phyloP scores from a whole-genome alignment of 2,329 filamentous ascomycete species.

The Berkeleyomyces rouxiae region DNA sequence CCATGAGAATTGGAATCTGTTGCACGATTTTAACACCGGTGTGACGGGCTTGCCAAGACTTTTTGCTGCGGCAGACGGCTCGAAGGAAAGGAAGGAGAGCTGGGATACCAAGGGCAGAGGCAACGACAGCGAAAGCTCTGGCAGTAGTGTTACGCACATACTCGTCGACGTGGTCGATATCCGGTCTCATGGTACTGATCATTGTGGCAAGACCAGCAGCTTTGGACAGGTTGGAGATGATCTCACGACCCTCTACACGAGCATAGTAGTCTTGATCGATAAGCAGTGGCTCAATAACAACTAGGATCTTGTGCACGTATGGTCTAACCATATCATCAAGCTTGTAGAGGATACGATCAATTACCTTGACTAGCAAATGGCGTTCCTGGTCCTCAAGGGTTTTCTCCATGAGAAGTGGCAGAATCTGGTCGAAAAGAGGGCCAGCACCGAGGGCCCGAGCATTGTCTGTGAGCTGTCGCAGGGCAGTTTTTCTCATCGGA shows the following conservation, averaged over 20 bases:
- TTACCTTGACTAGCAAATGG: conserved; percentile 95
- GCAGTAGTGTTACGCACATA: conserved; percentile 97
- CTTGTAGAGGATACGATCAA: conserved; percentile 96
- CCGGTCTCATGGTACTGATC: conserved; percentile 98
- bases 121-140: conserved; percentile 90
- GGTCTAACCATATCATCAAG: conserved; percentile 90
- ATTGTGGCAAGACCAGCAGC: conserved; percentile 93
- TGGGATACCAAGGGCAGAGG: conserved; percentile 87
- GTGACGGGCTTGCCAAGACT: conserved; percentile 95
- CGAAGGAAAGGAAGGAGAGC: conserved; percentile 86
- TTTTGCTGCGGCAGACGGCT: conserved; percentile 93
- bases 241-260: conserved; percentile 91
- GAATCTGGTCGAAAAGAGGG: conserved; percentile 89
- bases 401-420: conserved; percentile 95
- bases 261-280: conserved; percentile 99
- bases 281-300: conserved; percentile 95
- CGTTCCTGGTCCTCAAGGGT: conserved; percentile 94
- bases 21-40: conserved; percentile 99
- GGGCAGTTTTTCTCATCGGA: conserved; percentile 93
- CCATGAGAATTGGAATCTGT: conserved; percentile 97
- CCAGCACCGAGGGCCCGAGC: conserved; percentile 90
- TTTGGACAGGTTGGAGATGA: conserved; percentile 95
- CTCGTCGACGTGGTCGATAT: conserved; percentile 96
- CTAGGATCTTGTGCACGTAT: conserved; percentile 94
- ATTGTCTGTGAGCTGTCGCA: conserved; percentile 94